These are phyloP conservation scores for Colletotrichum magnum DNA, from an alignment of 2,329 filamentous ascomycete genomes.

Conservation along the genomic window DNA sequence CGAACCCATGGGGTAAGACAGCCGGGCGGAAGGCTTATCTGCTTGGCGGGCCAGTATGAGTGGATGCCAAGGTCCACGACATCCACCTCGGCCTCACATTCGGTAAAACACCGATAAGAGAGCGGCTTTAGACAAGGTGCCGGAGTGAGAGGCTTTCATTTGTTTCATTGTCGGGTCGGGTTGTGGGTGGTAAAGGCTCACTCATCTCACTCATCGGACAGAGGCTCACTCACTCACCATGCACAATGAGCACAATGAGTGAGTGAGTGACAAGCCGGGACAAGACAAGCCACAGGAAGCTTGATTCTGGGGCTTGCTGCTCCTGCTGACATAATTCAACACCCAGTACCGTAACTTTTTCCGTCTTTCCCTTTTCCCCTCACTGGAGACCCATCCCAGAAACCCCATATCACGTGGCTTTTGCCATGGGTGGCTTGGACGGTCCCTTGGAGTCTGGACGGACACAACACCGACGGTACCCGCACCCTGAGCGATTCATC, in stretches of 20 bases:
- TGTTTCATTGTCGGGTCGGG: not conserved
- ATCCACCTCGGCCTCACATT: slow-evolving; percentile 35
- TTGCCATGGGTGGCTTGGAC: too few relatives aligned
- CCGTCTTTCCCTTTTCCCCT: too few relatives aligned
- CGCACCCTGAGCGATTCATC: slow-evolving; percentile 18
- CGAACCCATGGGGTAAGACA: slow-evolving; percentile 39
- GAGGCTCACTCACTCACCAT: too few relatives aligned
- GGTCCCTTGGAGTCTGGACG: not conserved
- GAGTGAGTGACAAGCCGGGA: not conserved
- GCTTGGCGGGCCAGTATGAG: slow-evolving; percentile 26
- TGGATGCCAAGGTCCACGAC: slow-evolving; percentile 28
- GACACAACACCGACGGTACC: slow-evolving; percentile 30
- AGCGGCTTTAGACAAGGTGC: too few relatives aligned
- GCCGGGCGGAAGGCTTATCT: slow-evolving; percentile 37
- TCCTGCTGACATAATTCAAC: not conserved
- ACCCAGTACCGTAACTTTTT: too few relatives aligned
- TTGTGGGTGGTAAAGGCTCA: not conserved
- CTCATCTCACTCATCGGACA: too few relatives aligned
- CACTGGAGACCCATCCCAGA: not conserved
- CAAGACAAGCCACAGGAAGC: not conserved
- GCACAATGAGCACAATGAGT: not conserved
- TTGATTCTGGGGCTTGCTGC: not conserved
- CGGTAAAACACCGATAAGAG: slow-evolving; percentile 35
- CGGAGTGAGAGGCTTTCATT: not conserved
- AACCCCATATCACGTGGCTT: slow-evolving; percentile 29